These are phyloP conservation scores for Erodium maritimum DNA, from an alignment of 345 rosid genomes.

Conservation along the genomic window DNA sequence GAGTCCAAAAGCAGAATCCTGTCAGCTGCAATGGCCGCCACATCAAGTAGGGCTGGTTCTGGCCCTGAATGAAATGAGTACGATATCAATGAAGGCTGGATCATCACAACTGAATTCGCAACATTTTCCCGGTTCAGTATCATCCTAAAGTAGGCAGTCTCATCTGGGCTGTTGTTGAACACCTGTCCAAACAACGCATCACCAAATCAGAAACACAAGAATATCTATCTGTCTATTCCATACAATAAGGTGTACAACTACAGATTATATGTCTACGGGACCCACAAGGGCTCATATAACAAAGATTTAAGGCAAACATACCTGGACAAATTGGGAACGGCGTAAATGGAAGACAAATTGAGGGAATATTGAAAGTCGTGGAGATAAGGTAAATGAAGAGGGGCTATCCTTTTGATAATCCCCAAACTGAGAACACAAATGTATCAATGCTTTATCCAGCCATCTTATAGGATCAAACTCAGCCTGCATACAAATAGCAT, in stretches of 20 bases:
- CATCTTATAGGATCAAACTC: conserved; percentile 92
- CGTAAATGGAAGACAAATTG: conserved; percentile 85
- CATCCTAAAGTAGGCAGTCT: conserved; percentile 91
- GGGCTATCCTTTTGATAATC: conserved; percentile 76
- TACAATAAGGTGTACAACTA: background rate
- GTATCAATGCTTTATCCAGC: conserved; percentile 81
- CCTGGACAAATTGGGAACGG: conserved; percentile 98
- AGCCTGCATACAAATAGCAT: conserved; percentile 35
- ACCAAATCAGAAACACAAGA: conserved; percentile 1
- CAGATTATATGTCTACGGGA: background rate
- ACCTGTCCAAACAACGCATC: conserved; percentile 42
- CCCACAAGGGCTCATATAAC: background rate
- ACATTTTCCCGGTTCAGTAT: conserved; percentile 82
- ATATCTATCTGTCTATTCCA: background rate
- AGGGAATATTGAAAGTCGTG: conserved; percentile 75
- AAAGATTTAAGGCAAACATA: conserved; percentile 15
- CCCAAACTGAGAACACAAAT: conserved; percentile 74
- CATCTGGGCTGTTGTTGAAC: conserved; percentile 94
- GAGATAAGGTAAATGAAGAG: conserved; percentile 67
- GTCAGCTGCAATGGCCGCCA: conserved; percentile 80
- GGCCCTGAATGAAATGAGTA: conserved; percentile 79
- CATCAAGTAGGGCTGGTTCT: conserved; percentile 81
- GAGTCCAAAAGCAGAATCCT: conserved; percentile 79
- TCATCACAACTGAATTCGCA: conserved; percentile 84
- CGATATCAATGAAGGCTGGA: conserved; percentile 91